Conservation (phyloP, 2,329 filamentous ascomycete genomes). For the Dactylonectria estremocensis region DNA sequence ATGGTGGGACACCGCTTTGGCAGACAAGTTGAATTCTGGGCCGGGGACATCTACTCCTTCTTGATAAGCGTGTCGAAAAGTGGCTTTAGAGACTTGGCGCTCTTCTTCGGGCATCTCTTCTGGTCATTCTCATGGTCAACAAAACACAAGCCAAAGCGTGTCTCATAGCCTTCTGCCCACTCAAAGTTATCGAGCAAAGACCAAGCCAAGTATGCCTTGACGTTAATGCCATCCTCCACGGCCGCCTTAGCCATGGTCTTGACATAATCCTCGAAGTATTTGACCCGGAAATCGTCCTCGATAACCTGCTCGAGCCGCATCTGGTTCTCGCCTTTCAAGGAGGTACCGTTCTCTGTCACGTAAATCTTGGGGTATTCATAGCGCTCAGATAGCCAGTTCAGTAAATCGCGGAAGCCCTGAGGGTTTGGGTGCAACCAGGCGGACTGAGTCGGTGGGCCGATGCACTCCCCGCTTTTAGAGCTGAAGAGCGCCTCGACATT, state of each 20-base stretch:
- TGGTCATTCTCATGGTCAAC: conserved; percentile 87
- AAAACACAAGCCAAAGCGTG: conserved; percentile 86
- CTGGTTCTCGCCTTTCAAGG: background rate
- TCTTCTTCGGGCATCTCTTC: conserved; percentile 87
- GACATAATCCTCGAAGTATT: conserved; percentile 43
- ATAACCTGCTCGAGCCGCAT: conserved; percentile 39
- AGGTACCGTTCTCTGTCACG: conserved; percentile 7
- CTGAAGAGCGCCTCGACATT: background rate
- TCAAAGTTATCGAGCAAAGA: conserved; percentile 55
- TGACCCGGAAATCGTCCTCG: conserved; percentile 35
- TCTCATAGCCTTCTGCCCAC: conserved; percentile 84
- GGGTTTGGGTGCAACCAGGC: background rate
- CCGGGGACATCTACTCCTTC: no score
- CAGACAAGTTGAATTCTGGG: no score
- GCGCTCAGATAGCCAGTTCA: background rate
- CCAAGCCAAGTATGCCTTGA: conserved; percentile 56
- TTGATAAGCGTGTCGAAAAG: no score
- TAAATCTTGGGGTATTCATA: background rate
- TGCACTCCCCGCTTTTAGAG: background rate
- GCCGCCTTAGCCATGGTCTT: conserved; percentile 46
- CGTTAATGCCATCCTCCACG: conserved; percentile 49
- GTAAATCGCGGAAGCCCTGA: background rate
- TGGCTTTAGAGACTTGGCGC: conserved; percentile 65
- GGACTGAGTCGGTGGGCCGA: background rate
- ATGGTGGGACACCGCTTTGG: no score